Evolutionary conservation across 495 filamentous ascomycete genomes (phyloP).

Genomic region (Beverwykella pulmonaria): DNA sequence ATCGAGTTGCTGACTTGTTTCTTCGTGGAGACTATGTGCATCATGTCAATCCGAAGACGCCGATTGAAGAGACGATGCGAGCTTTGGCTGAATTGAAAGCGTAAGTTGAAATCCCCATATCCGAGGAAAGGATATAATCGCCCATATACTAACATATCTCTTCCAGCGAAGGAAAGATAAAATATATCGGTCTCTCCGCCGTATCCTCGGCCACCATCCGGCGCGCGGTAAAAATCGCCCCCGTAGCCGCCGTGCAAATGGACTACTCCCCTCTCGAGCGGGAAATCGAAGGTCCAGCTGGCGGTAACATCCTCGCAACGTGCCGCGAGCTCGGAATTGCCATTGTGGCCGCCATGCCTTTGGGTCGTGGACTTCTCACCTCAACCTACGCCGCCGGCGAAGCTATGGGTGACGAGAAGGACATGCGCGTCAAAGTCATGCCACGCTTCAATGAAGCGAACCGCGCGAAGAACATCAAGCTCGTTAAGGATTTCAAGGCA

Average conservation of each 20-base stretch:
- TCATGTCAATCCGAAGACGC: conserved; percentile 56
- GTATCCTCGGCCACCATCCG: conserved; percentile 59
- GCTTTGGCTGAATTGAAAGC: conserved; percentile 56
- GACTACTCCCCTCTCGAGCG: conserved; percentile 64
- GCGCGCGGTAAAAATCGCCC: conserved; percentile 60
- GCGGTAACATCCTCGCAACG: conserved; percentile 54
- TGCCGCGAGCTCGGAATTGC: conserved; percentile 65
- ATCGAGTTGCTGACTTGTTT: neutral
- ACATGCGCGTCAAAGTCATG: conserved; percentile 45
- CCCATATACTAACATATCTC: neutral
- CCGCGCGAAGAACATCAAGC: conserved; percentile 53
- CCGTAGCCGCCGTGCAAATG: conserved; percentile 62
- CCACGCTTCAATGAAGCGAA: conserved; percentile 59
- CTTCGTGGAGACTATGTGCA: conserved; percentile 30
- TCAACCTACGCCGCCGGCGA: conserved; percentile 49
- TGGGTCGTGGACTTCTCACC: conserved; percentile 63
- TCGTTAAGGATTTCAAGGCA: conserved; percentile 50
- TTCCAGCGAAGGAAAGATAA: conserved; percentile 59
- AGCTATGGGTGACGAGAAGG: conserved; percentile 51
- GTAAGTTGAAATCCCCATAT: conserved; percentile 35
- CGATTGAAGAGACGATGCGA: conserved; percentile 66
- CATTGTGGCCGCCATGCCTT: conserved; percentile 63
- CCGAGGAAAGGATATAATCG: neutral
- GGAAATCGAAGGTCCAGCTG: conserved; percentile 56
- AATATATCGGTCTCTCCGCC: conserved; percentile 62